A percentile compares a stretch with the other conserved stretches of the same genome.
Evolutionary conservation across 345 rosid species (phyloP).

Genomic region (Euphorbia lathyris): DNA sequence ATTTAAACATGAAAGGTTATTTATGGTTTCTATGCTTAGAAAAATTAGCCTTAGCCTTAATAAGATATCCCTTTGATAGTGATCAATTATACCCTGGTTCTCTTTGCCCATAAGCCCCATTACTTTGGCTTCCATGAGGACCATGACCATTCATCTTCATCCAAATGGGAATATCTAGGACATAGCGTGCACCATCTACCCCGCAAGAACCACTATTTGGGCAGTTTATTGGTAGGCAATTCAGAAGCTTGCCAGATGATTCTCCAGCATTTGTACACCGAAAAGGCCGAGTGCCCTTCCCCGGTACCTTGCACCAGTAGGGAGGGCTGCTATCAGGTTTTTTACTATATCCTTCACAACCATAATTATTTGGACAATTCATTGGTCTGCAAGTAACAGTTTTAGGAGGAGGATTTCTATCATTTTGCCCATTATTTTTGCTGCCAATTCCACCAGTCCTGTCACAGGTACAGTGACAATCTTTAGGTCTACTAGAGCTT

Average conservation of each 20-base stretch:
- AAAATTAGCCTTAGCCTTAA: not conserved
- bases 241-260: not conserved
- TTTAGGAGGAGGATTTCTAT: not conserved
- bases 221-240: slow-evolving; percentile 2
- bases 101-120: not conserved
- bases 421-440: not conserved
- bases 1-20: not conserved
- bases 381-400: slow-evolving; percentile 6
- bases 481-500: not conserved
- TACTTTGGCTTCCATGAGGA: not conserved
- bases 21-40: not conserved
- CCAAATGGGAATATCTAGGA: not conserved
- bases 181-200: not conserved
- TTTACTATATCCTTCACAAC: not conserved
- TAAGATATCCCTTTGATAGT: not conserved
- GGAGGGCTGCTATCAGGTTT: not conserved
- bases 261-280: not conserved
- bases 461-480: not conserved
- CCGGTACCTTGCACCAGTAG: slow-evolving; percentile 4
- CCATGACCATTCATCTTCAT: not conserved
- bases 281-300: not conserved
- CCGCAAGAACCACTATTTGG: not conserved
- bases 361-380: not conserved
- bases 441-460: not conserved
- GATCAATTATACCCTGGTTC: not conserved